Conservation (phyloP, 2,329 filamentous ascomycete species). For the Trichoderma oligosporum region DNA sequence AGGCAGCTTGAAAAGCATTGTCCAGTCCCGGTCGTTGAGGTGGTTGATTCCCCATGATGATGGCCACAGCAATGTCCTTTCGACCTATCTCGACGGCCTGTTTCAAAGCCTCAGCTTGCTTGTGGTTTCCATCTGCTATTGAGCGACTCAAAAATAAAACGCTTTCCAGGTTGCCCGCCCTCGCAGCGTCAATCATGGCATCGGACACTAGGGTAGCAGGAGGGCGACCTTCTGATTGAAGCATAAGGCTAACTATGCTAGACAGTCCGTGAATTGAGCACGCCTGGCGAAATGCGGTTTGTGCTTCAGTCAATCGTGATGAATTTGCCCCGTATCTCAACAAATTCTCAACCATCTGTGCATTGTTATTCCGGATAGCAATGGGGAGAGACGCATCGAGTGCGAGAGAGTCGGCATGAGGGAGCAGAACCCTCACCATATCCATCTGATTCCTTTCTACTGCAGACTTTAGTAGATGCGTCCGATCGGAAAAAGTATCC, state of each 20-base stretch:
- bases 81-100: slow-evolving; percentile 46
- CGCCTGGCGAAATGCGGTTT: slow-evolving; percentile 51
- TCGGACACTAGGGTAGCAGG: slow-evolving; percentile 43
- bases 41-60: slow-evolving; percentile 51
- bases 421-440: slow-evolving; percentile 52
- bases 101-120: slow-evolving; percentile 50
- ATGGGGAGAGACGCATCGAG: slow-evolving; percentile 48
- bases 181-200: slow-evolving; percentile 49
- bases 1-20: slow-evolving; percentile 48
- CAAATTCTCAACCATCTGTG: slow-evolving; percentile 44
- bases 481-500: slow-evolving; percentile 46
- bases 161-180: slow-evolving; percentile 47
- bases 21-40: slow-evolving; percentile 47
- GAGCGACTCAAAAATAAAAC: slow-evolving; percentile 51
- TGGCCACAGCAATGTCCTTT: slow-evolving; percentile 52
- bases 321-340: slow-evolving; percentile 50
- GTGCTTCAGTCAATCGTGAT: slow-evolving; percentile 46
- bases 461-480: slow-evolving; percentile 49
- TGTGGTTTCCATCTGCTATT: slow-evolving; percentile 50
- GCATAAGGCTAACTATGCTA: slow-evolving; percentile 45
- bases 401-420: slow-evolving; percentile 49
- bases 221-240: slow-evolving; percentile 49
- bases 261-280: slow-evolving; percentile 45
- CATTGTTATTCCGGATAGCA: slow-evolving; percentile 45
- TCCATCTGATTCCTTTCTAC: slow-evolving; percentile 49